Base-by-base conservation (phyloP, 345 rosid genomes). In the Odontarrhena argentea region DNA sequence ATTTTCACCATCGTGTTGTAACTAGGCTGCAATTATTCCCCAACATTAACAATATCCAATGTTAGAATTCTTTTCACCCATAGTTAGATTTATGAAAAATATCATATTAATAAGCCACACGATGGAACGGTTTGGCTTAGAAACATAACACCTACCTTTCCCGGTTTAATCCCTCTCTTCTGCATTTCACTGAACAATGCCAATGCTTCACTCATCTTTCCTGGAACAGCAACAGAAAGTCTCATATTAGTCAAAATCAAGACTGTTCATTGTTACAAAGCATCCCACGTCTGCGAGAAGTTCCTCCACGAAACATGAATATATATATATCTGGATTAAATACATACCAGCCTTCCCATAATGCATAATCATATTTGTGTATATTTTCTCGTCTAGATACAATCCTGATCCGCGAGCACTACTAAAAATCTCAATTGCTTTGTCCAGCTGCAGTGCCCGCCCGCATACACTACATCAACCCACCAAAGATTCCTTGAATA, bases 131-230 rank as follows among this genome's bases (percentile, higher is more conserved):
- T 42, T 32, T 18, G 28, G 41, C 50, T 24, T 6, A 22, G 10
- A 40, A 8, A 69, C 28, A 26, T 57, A 12, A 45, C 37, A 24
- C 85, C 25, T 85, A 86, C 97, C 88, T 13, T 63, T 70, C 87
- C 96, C 42, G 93, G 96, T 60, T 76, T 85, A 67, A 86, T 83
- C 70, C 96, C 91, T 76, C 78, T 86, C 76, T 78, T 84, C 79
- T 66, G 88, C 93, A 88, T 81, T 70, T 80, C 78, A 65, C 64
- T 32, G 69, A 88, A 88, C 60, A 91, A 72, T 26, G 68, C 61
- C 55, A 78, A 76, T 64, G 93, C 93, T 77, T 83, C 86, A 32
- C 57, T 76, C 55, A 60, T 79, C 68, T 85, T 80, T 52, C 97
- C 97, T 91, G 79, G 43, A 79, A 79, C 12, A 73, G 36, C 30